phyloP scores from a whole-genome alignment of 192 early-diverging fungal species.

The Endogone sp. region DNA sequence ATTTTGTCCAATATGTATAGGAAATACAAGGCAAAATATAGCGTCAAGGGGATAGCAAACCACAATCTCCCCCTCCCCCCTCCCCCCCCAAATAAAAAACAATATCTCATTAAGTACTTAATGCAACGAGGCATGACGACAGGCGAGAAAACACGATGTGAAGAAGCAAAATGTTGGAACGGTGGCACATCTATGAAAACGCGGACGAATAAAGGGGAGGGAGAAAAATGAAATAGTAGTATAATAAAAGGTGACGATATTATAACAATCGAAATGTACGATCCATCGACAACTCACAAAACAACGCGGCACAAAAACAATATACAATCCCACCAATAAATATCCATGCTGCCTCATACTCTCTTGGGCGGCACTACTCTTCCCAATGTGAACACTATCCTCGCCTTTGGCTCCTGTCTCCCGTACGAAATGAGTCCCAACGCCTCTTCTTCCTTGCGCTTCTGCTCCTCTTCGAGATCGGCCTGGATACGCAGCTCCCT shows the following conservation, averaged over 20 bases:
- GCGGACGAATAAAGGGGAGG: neutral
- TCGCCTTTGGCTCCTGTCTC: neutral
- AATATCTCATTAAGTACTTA: too few species aligned
- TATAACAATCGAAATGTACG: neutral
- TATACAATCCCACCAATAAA: neutral
- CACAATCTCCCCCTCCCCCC: too few species aligned
- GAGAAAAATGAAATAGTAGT: neutral
- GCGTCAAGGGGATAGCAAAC: too few species aligned
- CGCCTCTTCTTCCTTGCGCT: neutral
- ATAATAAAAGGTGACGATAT: neutral
- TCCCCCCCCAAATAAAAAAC: too few species aligned
- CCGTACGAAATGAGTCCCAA: neutral
- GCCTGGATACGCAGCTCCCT: conserved; percentile 4
- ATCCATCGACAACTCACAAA: neutral
- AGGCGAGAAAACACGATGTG: neutral
- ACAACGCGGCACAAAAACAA: too few species aligned
- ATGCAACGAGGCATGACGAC: neutral
- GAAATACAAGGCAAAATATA: too few species aligned
- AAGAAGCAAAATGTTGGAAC: neutral
- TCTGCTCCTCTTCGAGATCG: neutral
- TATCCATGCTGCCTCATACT: neutral
- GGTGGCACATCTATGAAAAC: too few species aligned
- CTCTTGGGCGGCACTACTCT: neutral
- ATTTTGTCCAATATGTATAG: too few species aligned
- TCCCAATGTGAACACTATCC: neutral